Evolutionary conservation across 305 asterid genomes (phyloP).

Genomic region (Fraxinus platypoda): DNA sequence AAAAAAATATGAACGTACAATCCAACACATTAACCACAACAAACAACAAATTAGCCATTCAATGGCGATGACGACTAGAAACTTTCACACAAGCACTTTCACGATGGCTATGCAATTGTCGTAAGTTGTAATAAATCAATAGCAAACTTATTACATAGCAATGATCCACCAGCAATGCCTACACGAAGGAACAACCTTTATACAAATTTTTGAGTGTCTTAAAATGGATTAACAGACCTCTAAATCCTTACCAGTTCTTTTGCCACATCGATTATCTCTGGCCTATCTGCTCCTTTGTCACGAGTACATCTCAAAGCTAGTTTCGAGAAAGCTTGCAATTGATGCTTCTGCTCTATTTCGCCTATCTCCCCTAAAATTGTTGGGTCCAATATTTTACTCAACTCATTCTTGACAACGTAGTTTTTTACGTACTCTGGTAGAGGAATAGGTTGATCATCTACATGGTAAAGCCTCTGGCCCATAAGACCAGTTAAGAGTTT

Average conservation of each 20-base stretch:
- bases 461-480: not conserved
- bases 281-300: slow-evolving; percentile 3
- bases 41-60: no score
- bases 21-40: no score
- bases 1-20: no score
- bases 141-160: not conserved
- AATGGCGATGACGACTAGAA: not conserved
- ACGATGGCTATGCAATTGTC: not conserved
- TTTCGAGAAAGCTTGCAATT: not conserved
- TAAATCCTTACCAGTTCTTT: slow-evolving; percentile 8
- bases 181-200: not conserved
- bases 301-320: slow-evolving; percentile 10
- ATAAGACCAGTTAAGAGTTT: slow-evolving; percentile 6
- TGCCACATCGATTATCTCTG: slow-evolving; percentile 15
- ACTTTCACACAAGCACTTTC: no score
- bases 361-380: not conserved
- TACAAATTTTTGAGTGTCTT: not conserved
- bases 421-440: not conserved
- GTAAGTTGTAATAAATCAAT: not conserved
- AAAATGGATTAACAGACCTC: not conserved
- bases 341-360: not conserved
- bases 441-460: not conserved
- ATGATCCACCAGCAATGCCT: not conserved
- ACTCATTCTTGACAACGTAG: not conserved
- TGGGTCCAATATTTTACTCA: not conserved